Evolutionary conservation across 1,139 yeast genomes (phyloP), one percentile per base, ranked within the genome.

Genomic region (Torulaspora pretoriensis): DNA sequence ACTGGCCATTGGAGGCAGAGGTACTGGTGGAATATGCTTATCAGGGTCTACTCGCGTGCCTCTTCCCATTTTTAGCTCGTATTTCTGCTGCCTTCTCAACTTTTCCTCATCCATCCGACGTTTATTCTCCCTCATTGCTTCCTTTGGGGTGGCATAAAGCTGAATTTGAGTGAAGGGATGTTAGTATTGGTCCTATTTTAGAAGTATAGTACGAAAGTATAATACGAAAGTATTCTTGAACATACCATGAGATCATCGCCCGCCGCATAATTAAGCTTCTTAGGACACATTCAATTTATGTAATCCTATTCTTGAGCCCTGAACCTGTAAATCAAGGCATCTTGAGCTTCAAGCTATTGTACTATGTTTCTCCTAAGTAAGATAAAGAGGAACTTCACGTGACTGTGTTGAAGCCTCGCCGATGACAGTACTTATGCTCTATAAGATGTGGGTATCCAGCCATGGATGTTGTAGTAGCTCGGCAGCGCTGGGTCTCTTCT

Each of bases 401-500:
- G 41, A 29, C 10, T 16, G 23, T 8, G 12, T 14, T 16, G 12
- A 12, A 23, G 13, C 14, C 31, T 13, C 17, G 35, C 9, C 17
- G 12, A 8, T 25, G 12, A 12, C 7, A 2, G n/a, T 8, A n/a
- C 9, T 22, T 13, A 17, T 17, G 12, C 23, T 40, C 19, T 43
- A 50, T 13, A 51, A 9, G 13, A 53, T 40, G 16, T 46, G 50
- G 4, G 64, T 51, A 36, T 59, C 64, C 24, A 61, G 35, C 68
- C 68, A 64, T 4, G 57, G 40, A 41, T 85, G 90, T 25, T 75
- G 70, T 46, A 89, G 68, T 49, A 89, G 64, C 39, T 81, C 87
- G 4, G 77, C 69, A 2, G 96, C 95, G 47, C 80, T 73, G 0
- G 95, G 89, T 51, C 97, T 72, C 58, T 77, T 74, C 38, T 75